These are phyloP conservation scores for Crucibulum laeve DNA, from an alignment of 768 basidiomycete genomes.

Conservation along the genomic window DNA sequence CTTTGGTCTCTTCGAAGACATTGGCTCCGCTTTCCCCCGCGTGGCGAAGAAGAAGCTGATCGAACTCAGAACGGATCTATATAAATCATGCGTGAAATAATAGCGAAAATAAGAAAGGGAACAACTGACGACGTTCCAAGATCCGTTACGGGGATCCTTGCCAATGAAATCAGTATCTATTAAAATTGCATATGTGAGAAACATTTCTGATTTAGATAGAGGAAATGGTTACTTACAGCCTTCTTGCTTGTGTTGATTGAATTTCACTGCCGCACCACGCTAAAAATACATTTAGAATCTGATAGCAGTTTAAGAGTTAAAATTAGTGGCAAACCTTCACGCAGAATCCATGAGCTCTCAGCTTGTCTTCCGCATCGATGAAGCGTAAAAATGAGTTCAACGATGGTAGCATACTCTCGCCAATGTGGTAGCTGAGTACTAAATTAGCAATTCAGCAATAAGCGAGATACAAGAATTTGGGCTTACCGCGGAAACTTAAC, in stretches of 20 bases:
- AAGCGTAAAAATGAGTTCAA: constrained; percentile 27
- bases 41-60: constrained; percentile 29
- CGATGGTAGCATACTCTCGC: constrained; percentile 34
- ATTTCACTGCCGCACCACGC: constrained; percentile 38
- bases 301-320: neutral
- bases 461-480: neutral
- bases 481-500: constrained; percentile 14
- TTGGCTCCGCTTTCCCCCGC: constrained; percentile 23
- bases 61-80: constrained; percentile 29
- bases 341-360: constrained; percentile 25
- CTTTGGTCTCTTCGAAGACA: constrained; percentile 28
- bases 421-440: constrained; percentile 28
- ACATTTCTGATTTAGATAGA: neutral
- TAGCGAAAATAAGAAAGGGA: neutral
- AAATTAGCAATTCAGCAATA: neutral
- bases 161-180: constrained; percentile 31
- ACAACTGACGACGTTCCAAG: constrained; percentile 32
- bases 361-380: constrained; percentile 29
- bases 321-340: constrained; percentile 19
- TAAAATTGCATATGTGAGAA: constrained; percentile 4
- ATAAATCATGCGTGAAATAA: constrained; percentile 4
- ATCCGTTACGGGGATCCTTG: constrained; percentile 18
- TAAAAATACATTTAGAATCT: constrained; percentile 8
- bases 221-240: constrained; percentile 23
- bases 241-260: constrained; percentile 31